phyloP scores from a whole-genome alignment of 345 rosid genomes.

The Eucalyptus sp. region DNA sequence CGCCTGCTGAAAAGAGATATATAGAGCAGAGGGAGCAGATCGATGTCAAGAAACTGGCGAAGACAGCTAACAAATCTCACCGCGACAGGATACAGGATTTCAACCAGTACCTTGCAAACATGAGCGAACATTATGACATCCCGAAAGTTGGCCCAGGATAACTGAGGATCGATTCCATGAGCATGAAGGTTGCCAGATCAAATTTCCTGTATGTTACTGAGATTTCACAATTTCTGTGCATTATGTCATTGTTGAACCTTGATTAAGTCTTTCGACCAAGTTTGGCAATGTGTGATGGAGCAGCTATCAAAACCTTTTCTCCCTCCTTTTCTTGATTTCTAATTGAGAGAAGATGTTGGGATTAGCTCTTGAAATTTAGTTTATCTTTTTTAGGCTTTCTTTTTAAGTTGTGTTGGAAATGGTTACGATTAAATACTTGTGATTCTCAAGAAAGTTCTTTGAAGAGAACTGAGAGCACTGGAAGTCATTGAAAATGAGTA shows the following conservation, averaged over 20 bases:
- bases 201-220: not conserved
- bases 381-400: not conserved
- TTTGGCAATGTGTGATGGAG: not conserved
- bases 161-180: not conserved
- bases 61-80: slow-evolving; percentile 72
- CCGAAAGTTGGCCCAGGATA: slow-evolving; percentile 93
- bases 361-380: not conserved
- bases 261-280: not conserved
- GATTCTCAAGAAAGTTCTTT: not conserved
- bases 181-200: not conserved
- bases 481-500: not conserved
- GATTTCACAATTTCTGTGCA: not conserved
- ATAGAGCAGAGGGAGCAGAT: slow-evolving; percentile 63
- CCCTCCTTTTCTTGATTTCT: not conserved
- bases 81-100: slow-evolving; percentile 79
- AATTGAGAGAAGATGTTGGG: not conserved
- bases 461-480: not conserved
- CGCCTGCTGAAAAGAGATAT: slow-evolving; percentile 60
- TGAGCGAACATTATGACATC: slow-evolving; percentile 89
- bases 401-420: not conserved
- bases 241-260: not conserved
- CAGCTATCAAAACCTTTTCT: not conserved
- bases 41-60: slow-evolving; percentile 52
- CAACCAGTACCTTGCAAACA: slow-evolving; percentile 80
- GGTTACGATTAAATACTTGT: not conserved